Evolutionary conservation across 805 yeast genomes (phyloP).

Genomic region (Hanseniaspora hatyaiensis): DNA sequence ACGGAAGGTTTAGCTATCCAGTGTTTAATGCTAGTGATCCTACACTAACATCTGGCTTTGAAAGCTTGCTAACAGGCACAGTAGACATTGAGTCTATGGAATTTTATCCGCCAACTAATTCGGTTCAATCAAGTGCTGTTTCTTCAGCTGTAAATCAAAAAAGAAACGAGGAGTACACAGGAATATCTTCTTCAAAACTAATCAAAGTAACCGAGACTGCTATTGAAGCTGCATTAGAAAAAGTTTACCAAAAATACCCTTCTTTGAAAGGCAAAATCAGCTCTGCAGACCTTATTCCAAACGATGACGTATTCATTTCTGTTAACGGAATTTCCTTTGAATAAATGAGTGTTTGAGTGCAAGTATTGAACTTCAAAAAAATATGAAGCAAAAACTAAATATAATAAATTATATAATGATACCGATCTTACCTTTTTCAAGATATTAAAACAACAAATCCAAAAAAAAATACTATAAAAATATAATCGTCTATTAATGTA

Average conservation of each 20-base stretch:
- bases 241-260: constrained; percentile 4
- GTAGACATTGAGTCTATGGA: background rate
- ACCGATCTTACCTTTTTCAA: background rate
- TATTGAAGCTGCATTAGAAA: constrained; percentile 11
- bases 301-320: constrained; percentile 7
- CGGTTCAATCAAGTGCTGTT: constrained; percentile 1
- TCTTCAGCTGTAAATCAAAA: background rate
- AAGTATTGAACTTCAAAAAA: background rate
- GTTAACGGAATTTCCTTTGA: no score
- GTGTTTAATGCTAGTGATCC: no score
- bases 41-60: no score
- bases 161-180: background rate
- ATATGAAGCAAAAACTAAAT: background rate
- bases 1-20: no score
- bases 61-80: no score
- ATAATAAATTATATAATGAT: no score
- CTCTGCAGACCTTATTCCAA: background rate
- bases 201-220: background rate
- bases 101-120: constrained; percentile 1
- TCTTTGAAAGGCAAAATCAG: background rate
- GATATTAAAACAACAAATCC: background rate
- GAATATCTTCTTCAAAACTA: constrained; percentile 2
- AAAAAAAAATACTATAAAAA: background rate
- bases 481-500: background rate
- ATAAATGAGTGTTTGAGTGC: no score